Evolutionary conservation across 2,329 filamentous ascomycete species (phyloP).

Genomic region (Trichoderma polysporum): DNA sequence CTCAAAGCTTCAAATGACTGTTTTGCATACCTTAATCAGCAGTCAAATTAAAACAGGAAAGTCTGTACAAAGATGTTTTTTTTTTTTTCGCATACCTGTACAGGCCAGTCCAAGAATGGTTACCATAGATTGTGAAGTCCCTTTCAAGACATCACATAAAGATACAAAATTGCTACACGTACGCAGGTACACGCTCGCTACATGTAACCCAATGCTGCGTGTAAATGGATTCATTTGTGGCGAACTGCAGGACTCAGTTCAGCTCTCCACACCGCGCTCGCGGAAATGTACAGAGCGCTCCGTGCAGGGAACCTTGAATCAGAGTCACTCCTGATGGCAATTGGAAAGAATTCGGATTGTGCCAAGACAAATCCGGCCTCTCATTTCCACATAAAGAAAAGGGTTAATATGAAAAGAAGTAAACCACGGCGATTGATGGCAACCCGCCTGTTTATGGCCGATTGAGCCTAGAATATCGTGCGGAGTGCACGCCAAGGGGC

Average conservation of each 20-base stretch:
- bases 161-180: background rate
- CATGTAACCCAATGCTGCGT: background rate
- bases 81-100: too few relatives aligned
- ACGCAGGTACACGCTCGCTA: background rate
- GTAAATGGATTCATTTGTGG: background rate
- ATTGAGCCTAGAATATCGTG: background rate
- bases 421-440: background rate
- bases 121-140: background rate
- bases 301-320: background rate
- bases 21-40: background rate
- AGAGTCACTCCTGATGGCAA: too few relatives aligned
- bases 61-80: background rate
- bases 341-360: too few relatives aligned
- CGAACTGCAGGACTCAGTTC: background rate
- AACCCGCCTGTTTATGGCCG: background rate
- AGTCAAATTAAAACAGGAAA: background rate
- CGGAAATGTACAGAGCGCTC: background rate
- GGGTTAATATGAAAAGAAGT: background rate
- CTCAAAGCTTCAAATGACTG: too few relatives aligned
- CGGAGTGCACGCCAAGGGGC: background rate
- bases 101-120: background rate
- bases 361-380: too few relatives aligned
- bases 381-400: too few relatives aligned
- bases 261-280: background rate
- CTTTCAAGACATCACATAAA: background rate